Conservation (phyloP, 768 basidiomycete genomes). For the Pleurotus djamor region DNA sequence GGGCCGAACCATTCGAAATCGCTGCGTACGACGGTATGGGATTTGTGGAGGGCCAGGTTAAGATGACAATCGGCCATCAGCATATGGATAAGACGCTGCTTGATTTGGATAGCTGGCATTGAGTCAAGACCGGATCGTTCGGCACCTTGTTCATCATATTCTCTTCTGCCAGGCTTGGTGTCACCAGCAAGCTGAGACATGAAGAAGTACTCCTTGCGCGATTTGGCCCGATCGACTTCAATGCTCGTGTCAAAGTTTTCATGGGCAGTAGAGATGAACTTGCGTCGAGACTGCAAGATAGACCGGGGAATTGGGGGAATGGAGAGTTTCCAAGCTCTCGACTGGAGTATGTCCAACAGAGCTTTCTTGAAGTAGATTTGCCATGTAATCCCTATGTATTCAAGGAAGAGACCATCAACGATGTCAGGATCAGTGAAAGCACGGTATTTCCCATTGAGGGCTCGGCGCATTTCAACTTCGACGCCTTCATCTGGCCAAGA, state of each 20-base stretch:
- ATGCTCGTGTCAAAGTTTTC: slow-evolving; percentile 3
- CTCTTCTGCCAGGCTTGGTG: slow-evolving; percentile 2
- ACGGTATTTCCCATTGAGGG: slow-evolving; percentile 47
- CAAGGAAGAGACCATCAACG: slow-evolving; percentile 41
- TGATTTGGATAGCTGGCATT: slow-evolving; percentile 21
- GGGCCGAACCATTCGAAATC: slow-evolving; percentile 44
- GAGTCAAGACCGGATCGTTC: slow-evolving; percentile 5
- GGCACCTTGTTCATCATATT: slow-evolving; percentile 21
- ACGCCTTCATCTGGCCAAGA: slow-evolving; percentile 41
- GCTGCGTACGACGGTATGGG: slow-evolving; percentile 33
- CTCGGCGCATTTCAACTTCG: slow-evolving; percentile 40
- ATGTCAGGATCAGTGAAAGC: slow-evolving; percentile 49
- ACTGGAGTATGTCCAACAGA: slow-evolving; percentile 23
- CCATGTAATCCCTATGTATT: slow-evolving; percentile 42
- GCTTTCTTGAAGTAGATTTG: slow-evolving; percentile 31
- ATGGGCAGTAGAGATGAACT: slow-evolving; percentile 12
- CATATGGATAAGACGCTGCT: slow-evolving; percentile 37
- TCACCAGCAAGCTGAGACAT: slow-evolving; percentile 10
- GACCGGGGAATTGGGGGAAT: slow-evolving; percentile 11
- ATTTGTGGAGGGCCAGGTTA: slow-evolving; percentile 29
- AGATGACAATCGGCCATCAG: slow-evolving; percentile 39
- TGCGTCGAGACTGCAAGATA: slow-evolving; percentile 16
- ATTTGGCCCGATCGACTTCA: background rate
- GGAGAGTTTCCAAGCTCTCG: slow-evolving; percentile 33
- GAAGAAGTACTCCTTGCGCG: background rate